Conservation (phyloP, 345 rosid species). For the Camelina hispida region DNA sequence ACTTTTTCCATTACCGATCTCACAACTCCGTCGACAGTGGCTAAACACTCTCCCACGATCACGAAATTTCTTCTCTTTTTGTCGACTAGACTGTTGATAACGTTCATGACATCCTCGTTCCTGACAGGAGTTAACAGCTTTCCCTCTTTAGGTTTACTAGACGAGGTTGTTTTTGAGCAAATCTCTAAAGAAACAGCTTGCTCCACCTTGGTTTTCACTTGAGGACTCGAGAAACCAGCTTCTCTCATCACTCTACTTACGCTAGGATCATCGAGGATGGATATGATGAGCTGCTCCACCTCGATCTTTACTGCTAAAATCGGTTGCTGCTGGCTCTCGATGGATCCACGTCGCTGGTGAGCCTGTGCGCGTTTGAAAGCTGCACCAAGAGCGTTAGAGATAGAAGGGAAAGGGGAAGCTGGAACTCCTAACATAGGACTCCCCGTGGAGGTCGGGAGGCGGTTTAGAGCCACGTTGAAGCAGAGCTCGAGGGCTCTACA, state of each 20-base stretch:
- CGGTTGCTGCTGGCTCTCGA: slow-evolving; percentile 92
- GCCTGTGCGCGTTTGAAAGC: slow-evolving; percentile 99
- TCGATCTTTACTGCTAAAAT: slow-evolving; percentile 89
- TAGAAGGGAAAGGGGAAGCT: slow-evolving; percentile 64
- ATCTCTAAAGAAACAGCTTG: slow-evolving; percentile 68
- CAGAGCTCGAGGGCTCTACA: slow-evolving; percentile 96
- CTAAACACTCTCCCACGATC: slow-evolving; percentile 76
- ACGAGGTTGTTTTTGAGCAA: slow-evolving; percentile 50
- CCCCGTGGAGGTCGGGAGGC: slow-evolving; percentile 82
- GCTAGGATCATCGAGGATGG: slow-evolving; percentile 94
- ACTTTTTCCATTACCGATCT: slow-evolving; percentile 68
- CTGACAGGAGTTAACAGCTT: slow-evolving; percentile 39
- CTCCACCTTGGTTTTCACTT: slow-evolving; percentile 84
- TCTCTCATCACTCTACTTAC: slow-evolving; percentile 98
- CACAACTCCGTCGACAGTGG: slow-evolving; percentile 58
- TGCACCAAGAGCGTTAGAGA: slow-evolving; percentile 92
- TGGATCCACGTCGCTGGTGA: slow-evolving; percentile 90
- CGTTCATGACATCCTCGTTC: slow-evolving; percentile 67
- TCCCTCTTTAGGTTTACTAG: slow-evolving; percentile 58
- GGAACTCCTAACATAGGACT: slow-evolving; percentile 66
- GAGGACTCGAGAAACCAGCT: slow-evolving; percentile 94
- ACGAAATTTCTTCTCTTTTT: slow-evolving; percentile 56
- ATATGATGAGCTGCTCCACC: slow-evolving; percentile 85
- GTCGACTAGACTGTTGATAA: slow-evolving; percentile 60
- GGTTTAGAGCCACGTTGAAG: slow-evolving; percentile 96